Evolutionary conservation across 2,329 filamentous ascomycete species (phyloP).

Genomic region (Didymella segeticola): DNA sequence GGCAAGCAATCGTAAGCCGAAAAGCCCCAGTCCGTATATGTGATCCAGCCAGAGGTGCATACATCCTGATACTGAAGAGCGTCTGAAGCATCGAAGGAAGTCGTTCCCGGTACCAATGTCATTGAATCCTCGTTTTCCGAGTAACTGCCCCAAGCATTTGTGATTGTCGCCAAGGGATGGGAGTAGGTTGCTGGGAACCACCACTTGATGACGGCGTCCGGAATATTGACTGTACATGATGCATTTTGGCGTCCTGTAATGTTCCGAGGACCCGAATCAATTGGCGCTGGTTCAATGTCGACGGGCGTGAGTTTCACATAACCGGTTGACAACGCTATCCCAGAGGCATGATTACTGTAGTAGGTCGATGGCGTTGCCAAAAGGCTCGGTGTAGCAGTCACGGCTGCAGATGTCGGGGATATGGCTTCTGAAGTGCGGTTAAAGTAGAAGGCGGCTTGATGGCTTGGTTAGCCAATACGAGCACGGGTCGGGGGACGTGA

Average conservation of each 20-base stretch:
- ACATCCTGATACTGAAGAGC: slow-evolving; percentile 30
- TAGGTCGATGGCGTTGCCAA: not conserved
- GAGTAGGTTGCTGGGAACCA: slow-evolving; percentile 43
- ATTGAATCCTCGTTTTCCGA: slow-evolving; percentile 24
- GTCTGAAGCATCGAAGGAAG: slow-evolving; percentile 35
- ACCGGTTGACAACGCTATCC: not conserved
- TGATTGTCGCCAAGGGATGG: slow-evolving; percentile 29
- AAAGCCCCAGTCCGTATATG: slow-evolving; percentile 29
- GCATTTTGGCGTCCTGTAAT: slow-evolving; percentile 13
- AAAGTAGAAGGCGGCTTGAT: slow-evolving; percentile 36
- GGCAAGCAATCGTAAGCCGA: slow-evolving; percentile 30
- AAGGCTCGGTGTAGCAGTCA: not conserved
- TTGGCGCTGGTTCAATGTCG: not conserved
- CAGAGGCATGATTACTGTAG: not conserved
- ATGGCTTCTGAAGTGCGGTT: slow-evolving; percentile 30
- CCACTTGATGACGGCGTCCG: slow-evolving; percentile 42
- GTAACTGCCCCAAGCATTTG: slow-evolving; percentile 23
- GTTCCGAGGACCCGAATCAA: not conserved
- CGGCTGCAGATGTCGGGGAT: slow-evolving; percentile 1
- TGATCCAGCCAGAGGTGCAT: slow-evolving; percentile 30
- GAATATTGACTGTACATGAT: slow-evolving; percentile 44
- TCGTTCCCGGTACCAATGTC: slow-evolving; percentile 29
- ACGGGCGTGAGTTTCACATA: not conserved
- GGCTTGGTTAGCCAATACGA: slow-evolving; percentile 40
- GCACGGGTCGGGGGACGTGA: slow-evolving; percentile 20